These are phyloP conservation scores for Nepenthes alata DNA, from an alignment of 179 eudicot genomes.

Conservation along the genomic window DNA sequence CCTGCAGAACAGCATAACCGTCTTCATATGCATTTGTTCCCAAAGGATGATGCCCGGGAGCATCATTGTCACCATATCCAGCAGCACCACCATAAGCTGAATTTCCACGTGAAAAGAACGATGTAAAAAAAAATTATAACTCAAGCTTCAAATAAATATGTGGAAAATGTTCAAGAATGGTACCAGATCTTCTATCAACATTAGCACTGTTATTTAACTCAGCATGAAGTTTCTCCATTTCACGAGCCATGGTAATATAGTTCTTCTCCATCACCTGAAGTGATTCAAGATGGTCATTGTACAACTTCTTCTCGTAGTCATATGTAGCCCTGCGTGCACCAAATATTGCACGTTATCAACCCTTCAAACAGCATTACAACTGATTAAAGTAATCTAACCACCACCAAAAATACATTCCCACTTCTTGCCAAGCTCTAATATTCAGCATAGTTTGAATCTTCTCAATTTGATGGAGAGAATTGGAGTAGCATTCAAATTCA, in stretches of 20 bases:
- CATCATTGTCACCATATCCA: conserved; percentile 50
- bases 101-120: conserved; percentile 11
- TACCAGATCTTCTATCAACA: conserved; percentile 59
- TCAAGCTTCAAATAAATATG: not conserved
- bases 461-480: not conserved
- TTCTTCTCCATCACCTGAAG: conserved; percentile 96
- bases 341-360: not conserved
- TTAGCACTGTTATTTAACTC: conserved; percentile 54
- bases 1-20: conserved; percentile 57
- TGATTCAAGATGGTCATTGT: conserved; percentile 80
- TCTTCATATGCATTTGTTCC: conserved; percentile 42
- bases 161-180: not conserved
- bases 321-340: conserved; percentile 55
- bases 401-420: too few relatives aligned
- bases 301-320: conserved; percentile 86
- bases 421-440: too few relatives aligned
- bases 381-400: too few relatives aligned
- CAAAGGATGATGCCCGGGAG: conserved; percentile 37
- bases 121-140: conserved; percentile 1
- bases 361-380: too few relatives aligned
- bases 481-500: conserved; percentile 3
- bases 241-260: conserved; percentile 73
- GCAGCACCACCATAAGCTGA: conserved; percentile 45
- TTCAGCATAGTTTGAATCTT: too few relatives aligned
- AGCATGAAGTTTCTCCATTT: conserved; percentile 84